Evolutionary conservation across 768 basidiomycete genomes (phyloP), one percentile per base, ranked within the genome.

Genomic region (Kwoniella heveanensis): DNA sequence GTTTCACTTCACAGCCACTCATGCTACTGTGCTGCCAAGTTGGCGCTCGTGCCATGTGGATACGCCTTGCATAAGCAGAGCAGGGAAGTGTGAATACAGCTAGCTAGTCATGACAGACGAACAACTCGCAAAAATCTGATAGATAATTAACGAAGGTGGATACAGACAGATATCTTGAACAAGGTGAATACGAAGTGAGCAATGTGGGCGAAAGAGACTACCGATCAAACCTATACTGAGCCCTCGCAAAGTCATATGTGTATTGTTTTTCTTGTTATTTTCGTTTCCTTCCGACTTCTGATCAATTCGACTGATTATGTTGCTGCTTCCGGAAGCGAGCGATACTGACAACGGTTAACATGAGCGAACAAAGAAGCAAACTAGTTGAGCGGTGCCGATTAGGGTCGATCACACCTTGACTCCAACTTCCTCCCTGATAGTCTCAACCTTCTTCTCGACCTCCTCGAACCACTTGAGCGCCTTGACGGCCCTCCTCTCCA

Each of bases 401-500:
- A 36, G 32, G 32, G 13, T 6, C 13, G 32, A 44, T 49, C 61
- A 73, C 22, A 70, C 56, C 52, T 73, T 73, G 30, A 71, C 54
- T 8, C 66, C 67, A 15, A 71, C 77, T 50, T 73, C 70, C 48
- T 60, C 61, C 37, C 79, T 67, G 29, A 82, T 80, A 37, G 51
- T 71, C 49, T 73, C 76, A 9, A 80, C 82, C 80, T 64, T 79
- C 82, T 49, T 85, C 81, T 82, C 81, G 30, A 89, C 84, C 46
- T 83, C 82, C 3, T 73, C 81, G 81, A 97, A 90, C 84, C 85
- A 90, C 65, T 85, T 85, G 54, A 88, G 82, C 39, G 96, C 95
- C 70, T 82, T 86, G 67, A 72, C 71, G 24, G 91, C 87, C 79
- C 84, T 85, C 81, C 80, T 86, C 83, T 90, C 89, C 54, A 84